Conservation (phyloP, 2,329 filamentous ascomycete genomes). For the Alternaria triticina region DNA sequence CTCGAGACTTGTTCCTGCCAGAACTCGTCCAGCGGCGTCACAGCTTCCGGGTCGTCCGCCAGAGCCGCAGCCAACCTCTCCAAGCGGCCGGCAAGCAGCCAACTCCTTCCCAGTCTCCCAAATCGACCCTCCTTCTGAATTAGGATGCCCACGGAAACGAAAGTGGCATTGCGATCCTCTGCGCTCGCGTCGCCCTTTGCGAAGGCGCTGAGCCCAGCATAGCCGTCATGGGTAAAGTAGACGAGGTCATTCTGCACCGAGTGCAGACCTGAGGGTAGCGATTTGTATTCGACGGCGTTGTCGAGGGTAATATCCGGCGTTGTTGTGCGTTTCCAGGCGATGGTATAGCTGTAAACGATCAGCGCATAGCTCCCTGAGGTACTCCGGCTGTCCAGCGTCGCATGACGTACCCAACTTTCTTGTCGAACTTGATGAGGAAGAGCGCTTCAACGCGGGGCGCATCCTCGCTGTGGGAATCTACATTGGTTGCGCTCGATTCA, state of each 20-base stretch:
- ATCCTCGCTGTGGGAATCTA: conserved; percentile 26
- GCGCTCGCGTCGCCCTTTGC: conserved; percentile 81
- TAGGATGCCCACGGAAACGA: conserved; percentile 89
- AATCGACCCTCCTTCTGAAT: conserved; percentile 75
- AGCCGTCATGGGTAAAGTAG: conserved; percentile 87
- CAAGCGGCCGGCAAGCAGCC: conserved; percentile 81
- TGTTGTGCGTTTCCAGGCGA: conserved; percentile 82
- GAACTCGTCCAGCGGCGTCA: conserved; percentile 73
- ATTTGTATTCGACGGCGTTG: conserved; percentile 93
- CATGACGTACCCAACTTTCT: conserved; percentile 76
- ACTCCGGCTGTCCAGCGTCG: background rate
- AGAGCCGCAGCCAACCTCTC: conserved; percentile 72
- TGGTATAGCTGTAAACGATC: conserved; percentile 66
- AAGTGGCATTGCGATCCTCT: conserved; percentile 82
- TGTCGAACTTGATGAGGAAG: conserved; percentile 90
- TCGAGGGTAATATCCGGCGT: conserved; percentile 75
- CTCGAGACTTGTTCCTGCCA: conserved; percentile 67
- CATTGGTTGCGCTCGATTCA: conserved; percentile 38
- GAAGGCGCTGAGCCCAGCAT: conserved; percentile 91
- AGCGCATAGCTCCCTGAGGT: conserved; percentile 8
- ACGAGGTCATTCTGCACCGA: conserved; percentile 84
- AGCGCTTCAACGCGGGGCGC: conserved; percentile 65
- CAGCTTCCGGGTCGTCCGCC: conserved; percentile 69
- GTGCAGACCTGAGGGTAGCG: conserved; percentile 89
- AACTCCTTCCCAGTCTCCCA: conserved; percentile 84